Evolutionary conservation across 2,329 filamentous ascomycete species (phyloP).

Genomic region (Beauveria sp.): DNA sequence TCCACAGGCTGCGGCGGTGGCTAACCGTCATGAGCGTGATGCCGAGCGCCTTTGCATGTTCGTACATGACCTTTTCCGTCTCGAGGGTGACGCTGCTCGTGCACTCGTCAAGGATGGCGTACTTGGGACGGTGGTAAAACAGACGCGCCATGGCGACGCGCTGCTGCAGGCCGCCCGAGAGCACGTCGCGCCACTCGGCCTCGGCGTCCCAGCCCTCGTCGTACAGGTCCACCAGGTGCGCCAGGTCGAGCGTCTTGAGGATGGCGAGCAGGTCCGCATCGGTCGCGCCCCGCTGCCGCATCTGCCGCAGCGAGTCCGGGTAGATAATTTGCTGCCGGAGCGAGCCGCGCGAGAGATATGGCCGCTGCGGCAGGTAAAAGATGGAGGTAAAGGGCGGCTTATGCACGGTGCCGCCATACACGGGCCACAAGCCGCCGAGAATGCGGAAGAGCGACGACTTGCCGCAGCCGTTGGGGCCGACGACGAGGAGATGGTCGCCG

Average conservation of each 20-base stretch:
- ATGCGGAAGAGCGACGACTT: constrained; percentile 97
- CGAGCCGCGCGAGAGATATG: constrained; percentile 84
- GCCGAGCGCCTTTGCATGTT: constrained; percentile 82
- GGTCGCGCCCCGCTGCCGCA: constrained; percentile 75
- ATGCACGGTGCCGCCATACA: constrained; percentile 87
- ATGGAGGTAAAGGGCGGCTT: constrained; percentile 91
- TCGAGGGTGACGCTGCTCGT: constrained; percentile 93
- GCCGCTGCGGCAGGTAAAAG: constrained; percentile 95
- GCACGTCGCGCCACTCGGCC: constrained; percentile 91
- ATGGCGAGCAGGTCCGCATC: constrained; percentile 74
- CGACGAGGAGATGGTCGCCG: constrained; percentile 86
- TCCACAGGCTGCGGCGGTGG: constrained; percentile 87
- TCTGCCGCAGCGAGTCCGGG: constrained; percentile 79
- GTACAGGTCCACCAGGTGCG: constrained; percentile 70
- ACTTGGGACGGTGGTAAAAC: constrained; percentile 88
- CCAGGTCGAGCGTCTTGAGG: constrained; percentile 72
- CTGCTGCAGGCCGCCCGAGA: constrained; percentile 89
- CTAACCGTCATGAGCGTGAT: constrained; percentile 97
- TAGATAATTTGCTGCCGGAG: constrained; percentile 97
- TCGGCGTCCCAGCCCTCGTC: constrained; percentile 82
- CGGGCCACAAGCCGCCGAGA: constrained; percentile 91
- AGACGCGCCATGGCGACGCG: constrained; percentile 92
- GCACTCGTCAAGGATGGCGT: constrained; percentile 95
- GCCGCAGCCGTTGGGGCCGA: constrained; percentile 94
- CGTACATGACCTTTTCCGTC: constrained; percentile 94